Base-by-base conservation (phyloP, 805 yeast species). In the Hanseniaspora vineae region DNA sequence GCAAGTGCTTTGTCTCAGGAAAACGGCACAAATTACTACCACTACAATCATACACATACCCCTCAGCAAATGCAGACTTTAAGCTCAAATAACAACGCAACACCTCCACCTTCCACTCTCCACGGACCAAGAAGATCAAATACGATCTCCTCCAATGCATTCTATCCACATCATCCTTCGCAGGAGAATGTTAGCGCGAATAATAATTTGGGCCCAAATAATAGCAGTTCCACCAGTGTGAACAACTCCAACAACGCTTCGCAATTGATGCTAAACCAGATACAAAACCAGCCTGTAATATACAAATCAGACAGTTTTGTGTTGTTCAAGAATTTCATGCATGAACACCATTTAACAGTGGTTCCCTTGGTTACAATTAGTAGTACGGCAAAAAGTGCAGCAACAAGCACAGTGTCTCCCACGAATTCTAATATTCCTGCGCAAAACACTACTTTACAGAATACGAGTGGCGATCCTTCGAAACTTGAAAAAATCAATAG, bases 321-420 rank as follows among this genome's bases (percentile, higher is more conserved):
- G 35, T 51, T 60, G 4, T 58, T 45, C 44, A 60, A 57, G 35
- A 55, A 58, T 43, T 61, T 61, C 9, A 51, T 49, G 35, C 64
- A 60, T 49, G 59, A 54, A 46, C 64, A 60, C 45, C 50, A 53
- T 42, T 44, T 60, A 32, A 54, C 52, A 42, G 54, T 56, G 6
- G 48, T 55, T 2, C 56, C 61, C 2, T 31, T 59, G 14, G 42
- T 48, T 17, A 46, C 45, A 14, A 32, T 48, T 3, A 48, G 42
- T 35, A 42, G 45, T 12, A 42, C 45, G 35, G 17, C 44, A 18
- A 12, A 39, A 11, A 4, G 35, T 5, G 47, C 35, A 14, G 32
- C 17, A 15, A 47, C 37, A 42, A 23, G n/a, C 5, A 44, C 42
- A 40, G 50, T 40, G 14, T 17, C 47, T 15, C 37, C 37, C 12